Evolutionary conservation across 2,329 filamentous ascomycete species (phyloP).

Genomic region (Aspergillus pseudoglaucus): DNA sequence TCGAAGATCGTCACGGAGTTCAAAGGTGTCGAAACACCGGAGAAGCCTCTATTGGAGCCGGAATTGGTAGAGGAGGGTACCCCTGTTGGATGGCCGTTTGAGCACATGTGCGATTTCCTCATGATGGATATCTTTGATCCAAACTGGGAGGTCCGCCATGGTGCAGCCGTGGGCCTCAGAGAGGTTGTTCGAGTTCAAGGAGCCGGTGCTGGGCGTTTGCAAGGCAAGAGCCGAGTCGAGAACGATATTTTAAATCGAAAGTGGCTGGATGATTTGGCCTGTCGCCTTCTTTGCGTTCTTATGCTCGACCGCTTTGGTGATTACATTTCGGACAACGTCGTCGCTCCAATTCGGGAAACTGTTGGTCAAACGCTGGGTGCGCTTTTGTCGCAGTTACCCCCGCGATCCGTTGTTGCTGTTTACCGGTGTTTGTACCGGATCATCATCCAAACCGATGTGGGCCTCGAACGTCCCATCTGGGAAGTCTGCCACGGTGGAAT

Average conservation of each 20-base stretch:
- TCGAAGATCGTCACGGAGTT: slow-evolving; percentile 91
- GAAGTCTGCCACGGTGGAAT: slow-evolving; percentile 96
- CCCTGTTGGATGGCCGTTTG: slow-evolving; percentile 75
- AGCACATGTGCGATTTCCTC: slow-evolving; percentile 87
- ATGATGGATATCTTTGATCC: slow-evolving; percentile 89
- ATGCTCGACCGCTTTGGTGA: slow-evolving; percentile 98
- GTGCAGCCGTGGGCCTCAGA: slow-evolving; percentile 87
- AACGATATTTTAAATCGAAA: slow-evolving; percentile 74
- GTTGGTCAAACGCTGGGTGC: slow-evolving; percentile 91
- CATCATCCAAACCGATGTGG: slow-evolving; percentile 82
- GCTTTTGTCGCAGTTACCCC: slow-evolving; percentile 74
- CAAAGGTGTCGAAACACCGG: slow-evolving; percentile 72
- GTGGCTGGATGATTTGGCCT: slow-evolving; percentile 94
- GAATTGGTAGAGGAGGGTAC: slow-evolving; percentile 69
- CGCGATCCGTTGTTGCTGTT: slow-evolving; percentile 71
- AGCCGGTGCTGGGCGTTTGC: slow-evolving; percentile 71
- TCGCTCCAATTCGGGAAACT: slow-evolving; percentile 91
- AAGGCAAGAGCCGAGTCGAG: slow-evolving; percentile 61
- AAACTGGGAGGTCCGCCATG: slow-evolving; percentile 92
- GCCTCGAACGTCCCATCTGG: slow-evolving; percentile 71
- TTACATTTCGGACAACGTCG: slow-evolving; percentile 94
- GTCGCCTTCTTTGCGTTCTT: slow-evolving; percentile 86
- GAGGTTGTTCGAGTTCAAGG: slow-evolving; percentile 92
- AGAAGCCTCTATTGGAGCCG: slow-evolving; percentile 78
- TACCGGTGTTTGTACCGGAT: slow-evolving; percentile 81